Conservation (phyloP, 2,329 filamentous ascomycete species). For the Calonectria pseudoturangicola region DNA sequence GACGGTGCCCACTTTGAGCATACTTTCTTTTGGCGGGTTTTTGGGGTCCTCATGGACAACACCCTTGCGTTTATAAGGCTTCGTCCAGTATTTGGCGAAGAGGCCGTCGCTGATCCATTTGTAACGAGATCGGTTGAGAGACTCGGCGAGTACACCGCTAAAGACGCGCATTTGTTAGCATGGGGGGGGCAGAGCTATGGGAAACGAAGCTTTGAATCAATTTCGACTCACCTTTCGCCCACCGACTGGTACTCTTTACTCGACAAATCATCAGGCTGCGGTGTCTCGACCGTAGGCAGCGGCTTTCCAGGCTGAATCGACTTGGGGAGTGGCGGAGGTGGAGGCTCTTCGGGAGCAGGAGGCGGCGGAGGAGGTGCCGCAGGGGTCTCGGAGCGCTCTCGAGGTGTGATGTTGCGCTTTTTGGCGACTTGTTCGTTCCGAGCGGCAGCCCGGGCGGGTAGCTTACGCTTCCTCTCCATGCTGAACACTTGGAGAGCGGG, state of each 20-base stretch:
- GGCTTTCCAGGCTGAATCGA: constrained; percentile 79
- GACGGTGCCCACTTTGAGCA: constrained; percentile 83
- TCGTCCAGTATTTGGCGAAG: constrained; percentile 87
- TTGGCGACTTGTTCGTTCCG: constrained; percentile 76
- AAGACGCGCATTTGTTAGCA: constrained; percentile 50
- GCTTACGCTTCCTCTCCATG: constrained; percentile 81
- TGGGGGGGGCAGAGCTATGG: neutral
- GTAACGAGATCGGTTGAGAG: constrained; percentile 82
- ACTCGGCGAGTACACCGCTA: constrained; percentile 85
- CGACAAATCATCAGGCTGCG: constrained; percentile 79
- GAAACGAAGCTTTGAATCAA: constrained; percentile 9
- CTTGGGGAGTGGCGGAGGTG: constrained; percentile 72
- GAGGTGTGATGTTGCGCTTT: constrained; percentile 75
- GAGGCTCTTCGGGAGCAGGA: constrained; percentile 56
- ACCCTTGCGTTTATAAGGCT: constrained; percentile 81
- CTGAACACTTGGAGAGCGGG: constrained; percentile 37
- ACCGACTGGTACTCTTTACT: constrained; percentile 82
- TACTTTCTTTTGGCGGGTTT: constrained; percentile 82
- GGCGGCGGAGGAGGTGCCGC: constrained; percentile 61
- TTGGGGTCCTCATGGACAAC: constrained; percentile 77
- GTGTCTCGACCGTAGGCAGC: constrained; percentile 80
- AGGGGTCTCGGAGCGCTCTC: constrained; percentile 71
- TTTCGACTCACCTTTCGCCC: constrained; percentile 76
- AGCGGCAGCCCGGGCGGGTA: constrained; percentile 77
- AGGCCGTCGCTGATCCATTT: constrained; percentile 83